Percentiles rank a stretch among this genome's conserved stretches.
Evolutionary conservation across 805 yeast genomes (phyloP).

Genomic region (Suhomyces kilbournensis): DNA sequence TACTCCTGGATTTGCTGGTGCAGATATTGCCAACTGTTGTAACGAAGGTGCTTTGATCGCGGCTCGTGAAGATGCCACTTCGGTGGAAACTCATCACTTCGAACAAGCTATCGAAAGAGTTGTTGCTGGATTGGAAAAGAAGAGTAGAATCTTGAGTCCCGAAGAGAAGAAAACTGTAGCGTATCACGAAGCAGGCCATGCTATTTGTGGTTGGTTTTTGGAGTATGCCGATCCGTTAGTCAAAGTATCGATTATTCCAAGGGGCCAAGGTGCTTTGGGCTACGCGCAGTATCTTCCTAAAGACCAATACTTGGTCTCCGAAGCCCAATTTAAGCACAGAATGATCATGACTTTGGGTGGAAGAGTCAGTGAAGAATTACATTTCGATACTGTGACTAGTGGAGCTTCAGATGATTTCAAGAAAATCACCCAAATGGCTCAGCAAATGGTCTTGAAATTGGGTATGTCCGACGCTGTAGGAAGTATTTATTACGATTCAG

Average conservation of each 20-base stretch:
- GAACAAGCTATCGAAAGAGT: slow-evolving; percentile 94
- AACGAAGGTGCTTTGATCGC: slow-evolving; percentile 94
- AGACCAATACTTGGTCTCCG: slow-evolving; percentile 75
- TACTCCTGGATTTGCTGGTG: slow-evolving; percentile 96
- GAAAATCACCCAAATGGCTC: slow-evolving; percentile 85
- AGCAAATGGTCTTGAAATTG: slow-evolving; percentile 79
- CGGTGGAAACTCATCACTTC: slow-evolving; percentile 68
- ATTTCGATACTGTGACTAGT: slow-evolving; percentile 81
- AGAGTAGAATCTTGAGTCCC: slow-evolving; percentile 71
- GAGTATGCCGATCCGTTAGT: slow-evolving; percentile 85
- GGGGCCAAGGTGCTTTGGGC: slow-evolving; percentile 95
- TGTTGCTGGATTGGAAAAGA: slow-evolving; percentile 89
- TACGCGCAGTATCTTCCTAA: slow-evolving; percentile 93
- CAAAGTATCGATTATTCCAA: slow-evolving; percentile 91
- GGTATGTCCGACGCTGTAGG: slow-evolving; percentile 90
- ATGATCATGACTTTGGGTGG: slow-evolving; percentile 97
- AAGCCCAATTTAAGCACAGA: slow-evolving; percentile 73
- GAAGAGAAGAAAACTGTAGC: slow-evolving; percentile 86
- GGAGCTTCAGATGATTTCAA: slow-evolving; percentile 94
- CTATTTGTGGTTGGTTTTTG: slow-evolving; percentile 91
- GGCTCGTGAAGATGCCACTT: slow-evolving; percentile 67
- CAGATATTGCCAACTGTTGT: slow-evolving; percentile 92
- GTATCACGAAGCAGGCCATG: slow-evolving; percentile 96
- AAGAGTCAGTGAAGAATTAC: slow-evolving; percentile 85
- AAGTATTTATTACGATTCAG: slow-evolving; percentile 52